A percentile compares a stretch with the other conserved stretches of the same genome.
phyloP scores from a whole-genome alignment of 148 eudicot species.

The Arctostaphylos glauca region DNA sequence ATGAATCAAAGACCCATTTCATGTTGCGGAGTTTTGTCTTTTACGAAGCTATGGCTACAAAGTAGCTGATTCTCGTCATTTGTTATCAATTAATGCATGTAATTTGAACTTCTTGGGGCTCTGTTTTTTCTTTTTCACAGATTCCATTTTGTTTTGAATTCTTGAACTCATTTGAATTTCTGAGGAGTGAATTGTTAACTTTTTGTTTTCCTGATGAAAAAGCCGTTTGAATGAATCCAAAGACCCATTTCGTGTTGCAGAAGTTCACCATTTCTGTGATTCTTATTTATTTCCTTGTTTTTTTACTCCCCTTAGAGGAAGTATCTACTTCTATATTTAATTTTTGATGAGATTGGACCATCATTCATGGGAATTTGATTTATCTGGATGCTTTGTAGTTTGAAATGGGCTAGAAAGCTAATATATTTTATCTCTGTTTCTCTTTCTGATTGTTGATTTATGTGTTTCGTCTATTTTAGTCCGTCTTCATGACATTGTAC shows the following conservation, averaged over 20 bases:
- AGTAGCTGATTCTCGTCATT: neutral
- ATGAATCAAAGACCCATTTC: neutral
- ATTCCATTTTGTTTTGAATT: too few species aligned
- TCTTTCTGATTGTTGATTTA: too few species aligned
- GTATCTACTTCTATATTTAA: constrained; percentile 2
- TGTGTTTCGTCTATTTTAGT: too few species aligned
- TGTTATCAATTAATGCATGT: too few species aligned
- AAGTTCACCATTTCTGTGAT: constrained; percentile 1
- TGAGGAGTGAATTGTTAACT: neutral
- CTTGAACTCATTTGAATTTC: too few species aligned
- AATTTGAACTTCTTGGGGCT: too few species aligned
- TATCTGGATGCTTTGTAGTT: neutral
- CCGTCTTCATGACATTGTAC: too few species aligned
- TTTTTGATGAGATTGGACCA: neutral
- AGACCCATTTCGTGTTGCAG: neutral
- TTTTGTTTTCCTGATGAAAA: neutral
- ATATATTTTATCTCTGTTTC: too few species aligned
- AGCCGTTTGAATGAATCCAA: neutral
- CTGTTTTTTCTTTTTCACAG: too few species aligned
- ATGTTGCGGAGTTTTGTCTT: too few species aligned
- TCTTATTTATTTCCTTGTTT: neutral
- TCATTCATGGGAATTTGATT: neutral
- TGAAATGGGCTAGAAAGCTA: neutral
- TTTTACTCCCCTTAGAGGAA: neutral
- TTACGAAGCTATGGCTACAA: neutral